A percentile compares a stretch with the other conserved stretches of the same genome.
Evolutionary conservation across 2,329 filamentous ascomycete species (phyloP).

Genomic region (Ascochyta koolunga): DNA sequence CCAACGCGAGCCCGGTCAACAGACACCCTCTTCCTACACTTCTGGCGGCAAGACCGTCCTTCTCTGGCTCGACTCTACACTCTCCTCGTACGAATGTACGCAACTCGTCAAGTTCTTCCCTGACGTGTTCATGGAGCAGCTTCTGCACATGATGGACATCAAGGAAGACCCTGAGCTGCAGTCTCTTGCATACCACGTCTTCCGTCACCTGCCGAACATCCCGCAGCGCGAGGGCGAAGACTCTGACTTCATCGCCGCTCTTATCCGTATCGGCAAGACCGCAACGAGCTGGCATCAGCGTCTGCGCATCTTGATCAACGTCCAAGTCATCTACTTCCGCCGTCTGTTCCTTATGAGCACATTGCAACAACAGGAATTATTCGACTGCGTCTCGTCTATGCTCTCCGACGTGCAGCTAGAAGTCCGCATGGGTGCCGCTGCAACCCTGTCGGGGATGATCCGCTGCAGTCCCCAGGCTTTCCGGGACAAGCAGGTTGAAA

Average conservation of each 20-base stretch:
- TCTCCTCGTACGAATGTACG: slow-evolving; percentile 91
- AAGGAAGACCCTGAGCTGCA: slow-evolving; percentile 98
- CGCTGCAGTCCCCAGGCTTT: slow-evolving; percentile 85
- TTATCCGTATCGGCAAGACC: slow-evolving; percentile 85
- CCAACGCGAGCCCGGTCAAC: slow-evolving; percentile 82
- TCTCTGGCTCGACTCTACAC: slow-evolving; percentile 89
- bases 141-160: slow-evolving; percentile 99
- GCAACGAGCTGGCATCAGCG: slow-evolving; percentile 94
- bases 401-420: slow-evolving; percentile 89
- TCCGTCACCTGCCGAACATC: slow-evolving; percentile 93
- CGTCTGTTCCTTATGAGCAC: slow-evolving; percentile 84
- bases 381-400: slow-evolving; percentile 95
- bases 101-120: slow-evolving; percentile 92
- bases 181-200: slow-evolving; percentile 93
- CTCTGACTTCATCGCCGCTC: slow-evolving; percentile 78
- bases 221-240: slow-evolving; percentile 89
- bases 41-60: slow-evolving; percentile 95
- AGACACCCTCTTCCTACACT: slow-evolving; percentile 92
- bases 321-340: slow-evolving; percentile 98
- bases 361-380: slow-evolving; percentile 77
- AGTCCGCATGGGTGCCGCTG: slow-evolving; percentile 89
- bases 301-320: slow-evolving; percentile 92
- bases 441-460: slow-evolving; percentile 96
- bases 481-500: slow-evolving; percentile 76
- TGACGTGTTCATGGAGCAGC: slow-evolving; percentile 83